A percentile compares a stretch with the other conserved stretches of the same genome.
These are phyloP conservation scores for Aspergillus chevalieri DNA, from an alignment of 2,329 filamentous ascomycete genomes.

Conservation along the genomic window DNA sequence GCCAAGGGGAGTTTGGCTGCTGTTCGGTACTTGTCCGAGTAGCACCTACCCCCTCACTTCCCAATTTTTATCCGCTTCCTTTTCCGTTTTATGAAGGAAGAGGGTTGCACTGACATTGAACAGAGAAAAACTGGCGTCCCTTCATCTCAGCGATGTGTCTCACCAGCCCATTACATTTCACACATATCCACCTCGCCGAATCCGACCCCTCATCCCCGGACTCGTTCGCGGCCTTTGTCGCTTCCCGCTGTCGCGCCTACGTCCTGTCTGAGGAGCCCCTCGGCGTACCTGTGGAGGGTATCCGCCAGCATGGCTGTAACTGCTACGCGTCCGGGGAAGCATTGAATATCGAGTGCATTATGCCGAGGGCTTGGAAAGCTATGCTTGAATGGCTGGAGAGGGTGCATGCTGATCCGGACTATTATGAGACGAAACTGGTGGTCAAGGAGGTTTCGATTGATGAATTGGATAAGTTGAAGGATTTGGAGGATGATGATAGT, in stretches of 20 bases:
- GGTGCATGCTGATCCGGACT: slow-evolving; percentile 43
- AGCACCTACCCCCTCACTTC: not conserved
- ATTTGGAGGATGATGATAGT: too few species aligned
- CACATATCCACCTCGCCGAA: slow-evolving; percentile 19
- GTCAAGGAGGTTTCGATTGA: too few species aligned
- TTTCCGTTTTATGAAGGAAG: not conserved
- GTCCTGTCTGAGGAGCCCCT: slow-evolving; percentile 47
- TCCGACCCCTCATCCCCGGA: not conserved
- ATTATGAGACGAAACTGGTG: slow-evolving; percentile 25
- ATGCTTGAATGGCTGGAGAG: slow-evolving; percentile 59
- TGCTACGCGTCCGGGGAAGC: slow-evolving; percentile 63
- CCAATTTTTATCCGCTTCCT: too few species aligned
- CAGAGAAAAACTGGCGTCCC: slow-evolving; percentile 35
- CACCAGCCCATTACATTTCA: slow-evolving; percentile 31
- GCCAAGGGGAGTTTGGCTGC: slow-evolving; percentile 59
- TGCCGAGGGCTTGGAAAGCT: slow-evolving; percentile 49
- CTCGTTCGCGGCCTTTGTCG: slow-evolving; percentile 28
- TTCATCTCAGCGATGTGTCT: slow-evolving; percentile 38
- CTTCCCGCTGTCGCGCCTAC: slow-evolving; percentile 58
- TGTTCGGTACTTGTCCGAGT: slow-evolving; percentile 55
- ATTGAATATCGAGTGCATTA: slow-evolving; percentile 55
- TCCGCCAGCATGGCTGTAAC: slow-evolving; percentile 56
- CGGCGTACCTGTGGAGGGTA: slow-evolving; percentile 50
- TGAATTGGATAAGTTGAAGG: too few species aligned
- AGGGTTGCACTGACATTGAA: not conserved